Evolutionary conservation across 2,329 filamentous ascomycete species (phyloP), one percentile per base, ranked within the genome.

Genomic region (Epicoccum nigrum): DNA sequence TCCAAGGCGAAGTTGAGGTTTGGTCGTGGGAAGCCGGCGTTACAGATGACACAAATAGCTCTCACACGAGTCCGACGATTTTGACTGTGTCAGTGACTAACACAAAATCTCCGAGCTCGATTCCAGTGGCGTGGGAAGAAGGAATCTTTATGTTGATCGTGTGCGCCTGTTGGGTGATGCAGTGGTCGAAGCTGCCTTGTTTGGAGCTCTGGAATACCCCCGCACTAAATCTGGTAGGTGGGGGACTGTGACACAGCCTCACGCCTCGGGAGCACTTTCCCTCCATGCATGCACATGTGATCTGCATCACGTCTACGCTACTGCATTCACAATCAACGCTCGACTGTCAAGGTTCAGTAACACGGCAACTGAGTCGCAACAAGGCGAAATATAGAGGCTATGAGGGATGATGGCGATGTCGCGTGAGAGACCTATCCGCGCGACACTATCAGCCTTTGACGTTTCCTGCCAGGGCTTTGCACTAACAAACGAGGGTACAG

Each of bases 401-500:
- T 41, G 37, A 45, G 45, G 16, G 30, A 41, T 27, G 48, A 50
- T 19, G 52, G 54, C 33, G 56, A 58, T 16, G 50, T 55, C 34
- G 59, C 59, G 67, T 70, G 63, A 67, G 65, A 55, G 30, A 46
- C 64, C 55, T 35, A 56, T 52, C 34, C 34, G 45, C 58, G 51
- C 47, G 47, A 34, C 46, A 34, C 35, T 32, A 27, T 17, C 44
- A 41, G 16, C 41, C 43, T 40, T 43, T 30, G 8, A 35, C 37
- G 25, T 30, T n/a, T 43, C 30, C 16, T 42, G 12, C 27, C 17
- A 27, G 33, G 6, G 19, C n/a, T 30, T n/a, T 33, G 25, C 33
- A 47, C 49, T 52, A 31, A 52, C 49, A 9, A 7, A 15, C 8
- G 7, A 11, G 20, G 8, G 17, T 43, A 43, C 43, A 52, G 49